Evolutionary conservation across 106 monocot genomes (phyloP).

Genomic region (Dactylorhiza incarnata): DNA sequence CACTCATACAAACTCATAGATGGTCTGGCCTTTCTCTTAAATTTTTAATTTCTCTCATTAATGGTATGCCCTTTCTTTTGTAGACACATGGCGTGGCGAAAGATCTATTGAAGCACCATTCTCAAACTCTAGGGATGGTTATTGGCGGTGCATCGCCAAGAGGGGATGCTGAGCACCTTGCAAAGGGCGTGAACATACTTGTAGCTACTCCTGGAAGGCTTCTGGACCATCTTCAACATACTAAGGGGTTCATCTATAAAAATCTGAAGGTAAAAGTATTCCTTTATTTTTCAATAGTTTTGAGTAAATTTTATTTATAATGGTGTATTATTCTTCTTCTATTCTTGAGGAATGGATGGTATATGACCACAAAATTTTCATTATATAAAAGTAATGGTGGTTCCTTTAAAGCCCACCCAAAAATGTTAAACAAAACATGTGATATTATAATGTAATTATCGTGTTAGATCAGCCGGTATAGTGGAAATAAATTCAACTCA

Average conservation of each 20-base stretch:
- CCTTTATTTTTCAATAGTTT: not conserved
- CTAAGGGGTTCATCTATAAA: conserved; percentile 77
- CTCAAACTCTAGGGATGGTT: conserved; percentile 77
- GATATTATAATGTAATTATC: not conserved
- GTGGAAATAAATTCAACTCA: not conserved
- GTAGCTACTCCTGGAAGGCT: conserved; percentile 90
- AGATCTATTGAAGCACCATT: conserved; percentile 73
- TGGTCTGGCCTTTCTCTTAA: not conserved
- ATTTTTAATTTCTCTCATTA: not conserved
- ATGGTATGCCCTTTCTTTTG: not conserved
- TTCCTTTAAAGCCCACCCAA: too few relatives aligned
- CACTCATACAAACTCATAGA: not conserved
- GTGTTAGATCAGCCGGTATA: not conserved
- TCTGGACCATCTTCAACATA: conserved; percentile 81
- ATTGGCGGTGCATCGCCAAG: conserved; percentile 66
- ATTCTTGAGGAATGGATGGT: not conserved
- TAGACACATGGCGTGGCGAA: conserved; percentile 85
- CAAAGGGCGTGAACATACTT: conserved; percentile 72
- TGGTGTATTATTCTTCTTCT: not conserved
- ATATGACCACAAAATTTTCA: not conserved
- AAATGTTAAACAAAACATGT: too few relatives aligned
- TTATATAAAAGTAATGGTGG: not conserved
- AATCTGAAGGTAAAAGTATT: conserved; percentile 44
- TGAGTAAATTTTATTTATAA: not conserved
- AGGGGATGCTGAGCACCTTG: conserved; percentile 75